Base-by-base conservation (phyloP, 305 asterid genomes). In the Fraxinus sp. region DNA sequence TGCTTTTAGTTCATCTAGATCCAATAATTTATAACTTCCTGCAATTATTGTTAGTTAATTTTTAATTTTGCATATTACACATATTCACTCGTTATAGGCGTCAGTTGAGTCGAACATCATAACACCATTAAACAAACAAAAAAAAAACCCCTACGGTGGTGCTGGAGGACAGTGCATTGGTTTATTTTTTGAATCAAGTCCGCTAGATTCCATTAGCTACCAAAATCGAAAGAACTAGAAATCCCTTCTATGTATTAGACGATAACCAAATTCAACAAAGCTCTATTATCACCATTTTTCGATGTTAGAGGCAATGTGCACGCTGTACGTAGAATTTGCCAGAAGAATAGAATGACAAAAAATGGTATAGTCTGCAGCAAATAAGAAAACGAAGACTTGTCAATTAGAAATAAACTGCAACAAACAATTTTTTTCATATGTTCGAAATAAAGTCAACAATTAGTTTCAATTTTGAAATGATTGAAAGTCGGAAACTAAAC, bases 101-200 rank as follows among this genome's bases (percentile, higher is more conserved):
- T 35, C 8, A 36, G 1, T 36, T 36, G 9, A 36, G 41, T 36
- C 41, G 9, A 36, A 36, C 8, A 36, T 36, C 41, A 6, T 5
- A 36, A 94, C 41, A 95, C 92, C 74, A 6, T 36, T 36, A 36
- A 95, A 79, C 86, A 93, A 33, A 95, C 73, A 84, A 98, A 95
- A 16, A 95, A 24, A 78, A 90, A 37, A 8, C 98, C 98, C 64
- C 94, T 78, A 84, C 78, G 88, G 76, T 9, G 82, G 83, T 26
- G 97, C 92, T 44, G 92, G 80, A 4, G 91, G 89, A 9, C 89
- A 90, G 84, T 90, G 98, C 77, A 87, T 85, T 78, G 74, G 37
- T 10, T 68, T 26, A 26, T 20, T 24, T 68, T 68, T 26, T 28
- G 20, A 26, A 68, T 68, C 74, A 28, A 68, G 18, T 26, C 14